Conservation (phyloP, 768 basidiomycete species). For the Sporobolomyces phaffii region DNA sequence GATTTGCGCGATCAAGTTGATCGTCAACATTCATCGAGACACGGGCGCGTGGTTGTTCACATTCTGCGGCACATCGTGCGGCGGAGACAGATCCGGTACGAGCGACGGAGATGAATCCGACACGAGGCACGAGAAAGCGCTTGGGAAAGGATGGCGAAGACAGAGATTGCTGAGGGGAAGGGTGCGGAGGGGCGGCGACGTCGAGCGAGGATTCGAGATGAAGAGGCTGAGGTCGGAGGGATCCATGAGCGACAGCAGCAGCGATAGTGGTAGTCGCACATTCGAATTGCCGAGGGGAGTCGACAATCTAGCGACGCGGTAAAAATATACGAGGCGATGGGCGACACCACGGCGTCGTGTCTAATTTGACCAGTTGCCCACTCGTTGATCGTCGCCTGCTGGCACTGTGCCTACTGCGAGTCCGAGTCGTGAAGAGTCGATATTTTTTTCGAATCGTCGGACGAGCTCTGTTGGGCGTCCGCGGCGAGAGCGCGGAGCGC, state of each 20-base stretch:
- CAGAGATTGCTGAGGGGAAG: background rate
- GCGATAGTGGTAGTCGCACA: background rate
- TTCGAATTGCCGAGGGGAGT: constrained; percentile 6
- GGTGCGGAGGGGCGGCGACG: background rate
- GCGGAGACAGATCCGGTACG: background rate
- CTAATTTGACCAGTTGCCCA: too few species aligned
- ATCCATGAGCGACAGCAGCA: background rate
- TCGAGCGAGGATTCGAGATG: background rate
- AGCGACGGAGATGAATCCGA: too few species aligned
- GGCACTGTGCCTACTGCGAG: too few species aligned
- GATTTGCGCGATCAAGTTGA: constrained; percentile 10
- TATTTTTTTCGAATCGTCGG: background rate
- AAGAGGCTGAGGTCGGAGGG: background rate
- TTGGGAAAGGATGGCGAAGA: constrained; percentile 8
- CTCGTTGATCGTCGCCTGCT: too few species aligned
- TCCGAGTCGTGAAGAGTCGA: background rate
- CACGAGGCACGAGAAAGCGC: background rate
- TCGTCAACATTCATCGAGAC: constrained; percentile 10
- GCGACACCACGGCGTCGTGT: too few species aligned
- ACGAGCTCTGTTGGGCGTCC: too few species aligned
- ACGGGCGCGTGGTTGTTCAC: constrained; percentile 16
- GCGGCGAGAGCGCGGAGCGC: too few species aligned
- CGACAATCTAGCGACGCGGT: too few species aligned
- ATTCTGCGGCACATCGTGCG: constrained; percentile 9
- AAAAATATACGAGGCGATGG: too few species aligned